These are phyloP conservation scores for Adansonia rubrostipa DNA, from an alignment of 441 rosid genomes.

Conservation along the genomic window DNA sequence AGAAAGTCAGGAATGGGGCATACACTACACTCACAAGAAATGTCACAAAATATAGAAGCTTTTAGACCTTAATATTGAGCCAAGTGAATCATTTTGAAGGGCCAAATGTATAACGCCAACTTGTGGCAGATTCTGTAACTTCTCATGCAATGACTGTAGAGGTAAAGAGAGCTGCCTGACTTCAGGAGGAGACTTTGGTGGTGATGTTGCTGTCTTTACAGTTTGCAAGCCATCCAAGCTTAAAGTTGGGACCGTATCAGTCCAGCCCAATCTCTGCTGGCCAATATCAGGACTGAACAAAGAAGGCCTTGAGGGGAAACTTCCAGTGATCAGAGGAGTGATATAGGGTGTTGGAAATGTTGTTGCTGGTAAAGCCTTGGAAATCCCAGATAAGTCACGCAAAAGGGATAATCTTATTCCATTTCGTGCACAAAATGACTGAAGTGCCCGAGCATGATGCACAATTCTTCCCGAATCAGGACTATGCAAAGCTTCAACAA, in stretches of 20 bases:
- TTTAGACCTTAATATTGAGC: slow-evolving; percentile 79
- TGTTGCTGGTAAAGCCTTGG: slow-evolving; percentile 57
- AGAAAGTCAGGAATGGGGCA: slow-evolving; percentile 34
- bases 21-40: slow-evolving; percentile 25
- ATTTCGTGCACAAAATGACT: slow-evolving; percentile 72
- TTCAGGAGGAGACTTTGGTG: slow-evolving; percentile 59
- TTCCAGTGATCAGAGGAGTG: slow-evolving; percentile 86
- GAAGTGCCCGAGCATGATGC: slow-evolving; percentile 90
- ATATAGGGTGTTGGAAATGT: slow-evolving; percentile 79
- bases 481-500: slow-evolving; percentile 89
- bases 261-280: slow-evolving; percentile 65
- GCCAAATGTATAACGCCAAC: slow-evolving; percentile 91
- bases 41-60: slow-evolving; percentile 26
- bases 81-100: slow-evolving; percentile 80
- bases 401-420: slow-evolving; percentile 71
- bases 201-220: slow-evolving; percentile 60
- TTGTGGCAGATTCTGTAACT: slow-evolving; percentile 86
- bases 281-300: slow-evolving; percentile 82
- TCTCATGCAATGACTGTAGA: slow-evolving; percentile 76
- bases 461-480: slow-evolving; percentile 81
- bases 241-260: slow-evolving; percentile 90
- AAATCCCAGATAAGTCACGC: slow-evolving; percentile 59
- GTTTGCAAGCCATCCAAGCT: slow-evolving; percentile 78
- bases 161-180: slow-evolving; percentile 74
- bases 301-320: slow-evolving; percentile 87